Evolutionary conservation across 495 filamentous ascomycete species (phyloP), one percentile per base, ranked within the genome.

Genomic region (Sordaria brevicollis): DNA sequence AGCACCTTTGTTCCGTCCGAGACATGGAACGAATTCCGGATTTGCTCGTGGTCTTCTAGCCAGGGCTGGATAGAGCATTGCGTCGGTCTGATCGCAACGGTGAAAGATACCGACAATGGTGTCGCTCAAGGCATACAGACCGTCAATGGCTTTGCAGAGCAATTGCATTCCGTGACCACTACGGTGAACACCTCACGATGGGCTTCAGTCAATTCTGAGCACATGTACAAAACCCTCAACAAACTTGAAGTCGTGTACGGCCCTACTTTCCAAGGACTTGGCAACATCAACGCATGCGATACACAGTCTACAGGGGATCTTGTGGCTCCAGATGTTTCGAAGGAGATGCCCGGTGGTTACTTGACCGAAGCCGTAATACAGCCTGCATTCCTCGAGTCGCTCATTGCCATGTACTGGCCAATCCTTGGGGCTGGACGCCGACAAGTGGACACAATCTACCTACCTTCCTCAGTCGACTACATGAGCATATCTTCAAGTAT

Each of bases 321-420:
- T 1, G 36, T 74, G 8, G 78, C 84, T n/a, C 81, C 84, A 7
- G 84, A 88, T 71, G 80, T 87, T 1, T 80, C 81, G 10, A 77
- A 81, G 66, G 79, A 79, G 57, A 88, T 88, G 85, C 86, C 86
- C 0, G 77, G 81, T 43, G 76, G 79, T 38, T 76, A 81, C 49
- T 73, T 87, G 57, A 81, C 79, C 0, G 77, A 81, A 35, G 78
- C 76, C 31, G 72, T 86, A 34, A 75, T 87, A 7, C 86, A 88
- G 41, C 85, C 86, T 5, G 79, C 84, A 0, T 83, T 86, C 19
- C 75, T 88, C 13, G 86, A 88, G 65, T 79, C 82, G 19, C 79
- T 85, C 29, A 80, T 84, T 38, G 85, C 86, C 68, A 73, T 80
- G 76, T 77, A 81, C 75, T 78, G 82, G 83, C 81, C 81, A 1